These are phyloP conservation scores for Ustilago tritici DNA, from an alignment of 1,284 basidiomycete species.

Conservation along the genomic window DNA sequence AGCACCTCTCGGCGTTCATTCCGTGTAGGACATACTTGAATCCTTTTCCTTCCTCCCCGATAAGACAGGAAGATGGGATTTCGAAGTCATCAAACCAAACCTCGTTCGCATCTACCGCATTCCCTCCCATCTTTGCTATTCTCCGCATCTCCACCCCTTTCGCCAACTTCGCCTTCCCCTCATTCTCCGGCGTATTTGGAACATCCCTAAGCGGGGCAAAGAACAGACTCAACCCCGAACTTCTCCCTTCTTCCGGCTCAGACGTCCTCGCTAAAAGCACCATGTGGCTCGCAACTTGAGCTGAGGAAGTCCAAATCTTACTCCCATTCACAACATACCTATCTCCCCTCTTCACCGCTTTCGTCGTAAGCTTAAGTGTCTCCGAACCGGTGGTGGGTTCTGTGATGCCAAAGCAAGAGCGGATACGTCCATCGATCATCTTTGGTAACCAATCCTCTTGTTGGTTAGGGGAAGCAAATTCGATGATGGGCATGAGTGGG, in stretches of 20 bases:
- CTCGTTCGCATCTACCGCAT: constrained; percentile 70
- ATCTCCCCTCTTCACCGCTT: constrained; percentile 50
- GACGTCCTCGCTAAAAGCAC: constrained; percentile 70
- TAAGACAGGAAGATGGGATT: constrained; percentile 60
- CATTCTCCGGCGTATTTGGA: constrained; percentile 38
- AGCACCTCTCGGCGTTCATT: constrained; percentile 71
- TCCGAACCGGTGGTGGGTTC: constrained; percentile 69
- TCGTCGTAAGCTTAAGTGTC: constrained; percentile 67
- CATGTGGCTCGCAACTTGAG: constrained; percentile 66
- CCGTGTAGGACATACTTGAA: constrained; percentile 68
- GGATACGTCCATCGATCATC: constrained; percentile 68
- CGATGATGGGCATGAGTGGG: constrained; percentile 56
- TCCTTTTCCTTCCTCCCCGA: constrained; percentile 70
- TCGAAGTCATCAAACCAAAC: constrained; percentile 69
- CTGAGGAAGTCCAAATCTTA: constrained; percentile 66
- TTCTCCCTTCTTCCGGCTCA: constrained; percentile 51
- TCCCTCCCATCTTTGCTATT: constrained; percentile 71
- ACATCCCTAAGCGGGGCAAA: constrained; percentile 48
- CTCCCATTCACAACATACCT: constrained; percentile 66
- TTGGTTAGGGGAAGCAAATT: constrained; percentile 57
- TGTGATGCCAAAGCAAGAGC: constrained; percentile 70
- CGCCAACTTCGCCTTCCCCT: constrained; percentile 20
- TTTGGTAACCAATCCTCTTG: constrained; percentile 66
- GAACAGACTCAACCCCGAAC: constrained; percentile 58
- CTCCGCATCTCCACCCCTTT: constrained; percentile 63